These are phyloP conservation scores for Pseudogymnoascus sp. DNA, from an alignment of 2,329 filamentous ascomycete species.

Conservation along the genomic window DNA sequence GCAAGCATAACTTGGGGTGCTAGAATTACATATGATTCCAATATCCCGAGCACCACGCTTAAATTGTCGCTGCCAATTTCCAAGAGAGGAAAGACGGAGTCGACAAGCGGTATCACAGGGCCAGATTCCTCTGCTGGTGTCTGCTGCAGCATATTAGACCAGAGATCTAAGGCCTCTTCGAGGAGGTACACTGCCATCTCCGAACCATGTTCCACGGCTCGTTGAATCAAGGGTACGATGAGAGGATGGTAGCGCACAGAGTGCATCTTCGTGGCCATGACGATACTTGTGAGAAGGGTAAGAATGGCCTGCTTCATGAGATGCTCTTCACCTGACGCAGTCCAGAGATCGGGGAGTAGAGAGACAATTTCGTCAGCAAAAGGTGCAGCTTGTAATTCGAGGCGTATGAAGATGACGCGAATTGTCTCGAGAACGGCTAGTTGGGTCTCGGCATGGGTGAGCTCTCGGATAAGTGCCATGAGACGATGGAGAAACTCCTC, in stretches of 20 bases:
- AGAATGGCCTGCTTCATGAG: constrained; percentile 92
- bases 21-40: constrained; percentile 64
- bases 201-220: constrained; percentile 70
- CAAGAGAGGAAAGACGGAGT: constrained; percentile 58
- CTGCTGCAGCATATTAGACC: constrained; percentile 66
- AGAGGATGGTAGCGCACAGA: constrained; percentile 72
- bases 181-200: constrained; percentile 73
- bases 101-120: constrained; percentile 56
- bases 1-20: constrained; percentile 60
- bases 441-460: constrained; percentile 80
- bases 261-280: constrained; percentile 74
- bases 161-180: constrained; percentile 86
- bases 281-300: constrained; percentile 73
- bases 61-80: constrained; percentile 59
- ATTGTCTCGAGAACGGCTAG: constrained; percentile 84
- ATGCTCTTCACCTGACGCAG: constrained; percentile 68
- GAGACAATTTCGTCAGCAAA: constrained; percentile 76
- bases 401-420: constrained; percentile 67
- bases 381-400: constrained; percentile 63
- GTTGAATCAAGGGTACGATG: constrained; percentile 74
- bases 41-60: constrained; percentile 52
- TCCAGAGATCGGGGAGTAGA: constrained; percentile 76
- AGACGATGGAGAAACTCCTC: constrained; percentile 64
- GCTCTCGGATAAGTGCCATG: constrained; percentile 70
- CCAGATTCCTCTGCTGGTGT: constrained; percentile 53